Evolutionary conservation across 352 stramenopile genomes (phyloP).

Genomic region (Aphanomyces euteiches): DNA sequence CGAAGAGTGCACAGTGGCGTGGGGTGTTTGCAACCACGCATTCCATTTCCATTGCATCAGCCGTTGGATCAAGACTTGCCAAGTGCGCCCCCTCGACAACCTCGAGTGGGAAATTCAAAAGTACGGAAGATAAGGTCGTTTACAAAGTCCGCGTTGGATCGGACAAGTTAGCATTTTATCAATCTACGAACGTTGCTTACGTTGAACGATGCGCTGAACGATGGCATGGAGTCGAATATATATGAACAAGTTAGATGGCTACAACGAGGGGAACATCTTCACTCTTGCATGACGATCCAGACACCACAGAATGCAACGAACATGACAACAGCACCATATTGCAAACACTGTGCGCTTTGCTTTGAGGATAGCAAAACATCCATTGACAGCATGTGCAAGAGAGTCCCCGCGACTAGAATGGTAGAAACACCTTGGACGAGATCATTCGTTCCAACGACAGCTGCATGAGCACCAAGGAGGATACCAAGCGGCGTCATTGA

Average conservation of each 20-base stretch:
- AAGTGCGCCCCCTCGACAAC: constrained; percentile 99
- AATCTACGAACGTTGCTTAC: too few species aligned
- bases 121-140: constrained; percentile 84
- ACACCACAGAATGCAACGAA: not conserved
- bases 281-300: too few species aligned
- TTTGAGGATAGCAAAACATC: not conserved
- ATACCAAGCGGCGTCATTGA: not conserved
- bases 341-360: not conserved
- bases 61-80: constrained; percentile 98
- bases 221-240: too few species aligned
- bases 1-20: constrained; percentile 84
- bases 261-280: too few species aligned
- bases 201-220: too few species aligned
- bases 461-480: not conserved
- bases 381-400: not conserved
- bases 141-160: too few species aligned
- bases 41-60: constrained; percentile 99
- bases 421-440: not conserved
- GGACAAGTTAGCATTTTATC: too few species aligned
- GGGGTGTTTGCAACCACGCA: constrained; percentile 92
- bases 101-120: constrained; percentile 99
- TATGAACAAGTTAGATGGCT: too few species aligned
- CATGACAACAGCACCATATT: not conserved
- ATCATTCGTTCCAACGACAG: not conserved
- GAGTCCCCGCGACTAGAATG: not conserved